Percentiles rank a stretch among this genome's conserved stretches.
Evolutionary conservation across 768 basidiomycete species (phyloP).

Genomic region (Suillus weaverae): DNA sequence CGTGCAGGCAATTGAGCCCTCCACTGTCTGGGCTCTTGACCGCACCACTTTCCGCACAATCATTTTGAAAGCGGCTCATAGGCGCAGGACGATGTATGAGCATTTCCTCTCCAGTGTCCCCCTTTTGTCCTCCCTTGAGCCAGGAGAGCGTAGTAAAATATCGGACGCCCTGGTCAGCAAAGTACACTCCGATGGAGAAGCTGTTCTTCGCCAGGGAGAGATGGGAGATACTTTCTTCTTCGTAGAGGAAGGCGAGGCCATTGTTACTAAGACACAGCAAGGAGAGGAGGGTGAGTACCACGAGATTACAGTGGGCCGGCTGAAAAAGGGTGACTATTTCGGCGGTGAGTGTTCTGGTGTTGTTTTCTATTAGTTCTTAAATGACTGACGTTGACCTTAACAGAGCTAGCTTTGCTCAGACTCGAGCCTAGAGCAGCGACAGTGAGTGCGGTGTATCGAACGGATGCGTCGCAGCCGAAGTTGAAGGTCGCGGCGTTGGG

Average conservation of each 20-base stretch:
- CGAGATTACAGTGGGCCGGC: slow-evolving; percentile 71
- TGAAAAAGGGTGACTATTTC: slow-evolving; percentile 95
- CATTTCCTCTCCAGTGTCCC: slow-evolving; percentile 90
- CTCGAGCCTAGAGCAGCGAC: slow-evolving; percentile 94
- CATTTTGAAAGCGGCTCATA: slow-evolving; percentile 88
- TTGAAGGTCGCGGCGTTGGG: slow-evolving; percentile 94
- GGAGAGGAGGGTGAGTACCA: slow-evolving; percentile 56
- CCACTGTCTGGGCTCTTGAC: slow-evolving; percentile 93
- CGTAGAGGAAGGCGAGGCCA: slow-evolving; percentile 90
- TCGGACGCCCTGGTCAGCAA: slow-evolving; percentile 91
- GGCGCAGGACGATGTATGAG: slow-evolving; percentile 94
- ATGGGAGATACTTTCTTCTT: slow-evolving; percentile 98
- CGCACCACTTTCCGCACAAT: slow-evolving; percentile 98
- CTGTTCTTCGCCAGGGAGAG: slow-evolving; percentile 90
- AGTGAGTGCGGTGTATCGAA: slow-evolving; percentile 69
- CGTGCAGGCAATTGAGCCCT: slow-evolving; percentile 79
- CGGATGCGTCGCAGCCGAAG: slow-evolving; percentile 51
- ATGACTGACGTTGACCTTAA: slow-evolving; percentile 11
- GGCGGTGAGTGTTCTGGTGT: slow-evolving; percentile 64
- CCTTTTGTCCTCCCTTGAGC: slow-evolving; percentile 81
- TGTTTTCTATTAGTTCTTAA: neutral
- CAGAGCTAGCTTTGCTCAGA: slow-evolving; percentile 90
- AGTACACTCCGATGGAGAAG: slow-evolving; percentile 79
- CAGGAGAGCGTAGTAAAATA: slow-evolving; percentile 92
- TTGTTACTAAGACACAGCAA: slow-evolving; percentile 74